Evolutionary conservation across 169 alveolate genomes (phyloP), one percentile per base, ranked within the genome.

Genomic region (Cyclospora cayetanensis): DNA sequence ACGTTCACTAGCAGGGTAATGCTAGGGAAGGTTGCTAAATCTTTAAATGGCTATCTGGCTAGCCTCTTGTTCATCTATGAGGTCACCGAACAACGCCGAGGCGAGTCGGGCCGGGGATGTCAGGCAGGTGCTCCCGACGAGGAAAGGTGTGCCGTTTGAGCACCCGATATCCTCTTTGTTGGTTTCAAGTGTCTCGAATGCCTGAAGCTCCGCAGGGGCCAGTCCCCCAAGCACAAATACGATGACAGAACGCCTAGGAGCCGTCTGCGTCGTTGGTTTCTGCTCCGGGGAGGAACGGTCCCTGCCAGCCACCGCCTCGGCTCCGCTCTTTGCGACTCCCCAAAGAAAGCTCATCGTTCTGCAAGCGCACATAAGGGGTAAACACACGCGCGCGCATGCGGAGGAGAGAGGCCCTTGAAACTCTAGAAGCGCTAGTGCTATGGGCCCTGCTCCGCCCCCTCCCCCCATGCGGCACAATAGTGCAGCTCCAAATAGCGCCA

Each of bases 201-300:
- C 72, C 72, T 60, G 72, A n/a, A 60, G 72, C 72, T 60, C 72
- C 27, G 18, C n/a, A 31, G 72, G 72, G 15, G 72, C 72, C 35
- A 60, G n/a, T 15, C 72, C 72, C 27, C 72, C 72, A n/a, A 60
- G 27, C 34, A 60, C 72, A 1, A 60, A 60, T 12, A n/a, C 27
- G n/a, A 60, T 31, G n/a, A 60, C 72, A 0, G 35, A 20, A 9
- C 72, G 72, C 5, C 72, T 60, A 7, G 72, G 72, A 31, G 27
- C 35, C n/a, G 34, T 0, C n/a, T 60, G 15, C 35, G 72, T n/a
- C 12, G 72, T 60, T 31, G 15, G 35, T 31, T 60, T 60, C 11
- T 12, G 72, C 72, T n/a, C n/a, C 31, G 34, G 11, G 27, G 72
- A 60, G 60, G 15, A 15, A 46, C 60, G 60, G 15, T 46, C 60